Conservation (phyloP, 345 rosid genomes). For the Eucalyptus marginata region DNA sequence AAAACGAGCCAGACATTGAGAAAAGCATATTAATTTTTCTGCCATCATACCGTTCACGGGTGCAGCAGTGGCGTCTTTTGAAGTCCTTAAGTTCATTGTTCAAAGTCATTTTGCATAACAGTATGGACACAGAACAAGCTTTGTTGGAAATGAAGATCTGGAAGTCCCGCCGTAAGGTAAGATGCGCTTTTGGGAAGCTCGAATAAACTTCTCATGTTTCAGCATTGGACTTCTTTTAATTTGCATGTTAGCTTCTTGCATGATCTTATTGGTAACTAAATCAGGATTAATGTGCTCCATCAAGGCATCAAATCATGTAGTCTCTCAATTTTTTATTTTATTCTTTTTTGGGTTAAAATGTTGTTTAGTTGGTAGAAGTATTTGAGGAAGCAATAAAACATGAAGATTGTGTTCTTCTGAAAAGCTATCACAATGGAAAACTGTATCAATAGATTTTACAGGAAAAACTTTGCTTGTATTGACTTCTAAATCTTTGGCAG, state of each 20-base stretch:
- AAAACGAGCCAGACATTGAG: slow-evolving; percentile 69
- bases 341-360: not conserved
- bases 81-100: slow-evolving; percentile 40
- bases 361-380: not conserved
- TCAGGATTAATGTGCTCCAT: not conserved
- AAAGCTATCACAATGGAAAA: not conserved
- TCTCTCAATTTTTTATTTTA: not conserved
- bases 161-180: slow-evolving; percentile 85
- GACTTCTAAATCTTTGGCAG: not conserved
- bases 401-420: not conserved
- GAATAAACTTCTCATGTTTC: not conserved
- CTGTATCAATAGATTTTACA: not conserved
- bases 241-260: not conserved
- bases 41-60: slow-evolving; percentile 71
- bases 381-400: not conserved
- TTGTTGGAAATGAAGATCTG: slow-evolving; percentile 72
- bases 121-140: slow-evolving; percentile 79
- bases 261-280: not conserved
- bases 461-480: not conserved
- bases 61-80: slow-evolving; percentile 68
- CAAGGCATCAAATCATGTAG: not conserved
- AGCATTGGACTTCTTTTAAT: not conserved
- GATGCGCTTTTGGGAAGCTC: not conserved
- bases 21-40: slow-evolving; percentile 91
- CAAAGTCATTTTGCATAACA: slow-evolving; percentile 67